Evolutionary conservation across 345 rosid species (phyloP), one percentile per base, ranked within the genome.

Genomic region (Lepidium sativum): DNA sequence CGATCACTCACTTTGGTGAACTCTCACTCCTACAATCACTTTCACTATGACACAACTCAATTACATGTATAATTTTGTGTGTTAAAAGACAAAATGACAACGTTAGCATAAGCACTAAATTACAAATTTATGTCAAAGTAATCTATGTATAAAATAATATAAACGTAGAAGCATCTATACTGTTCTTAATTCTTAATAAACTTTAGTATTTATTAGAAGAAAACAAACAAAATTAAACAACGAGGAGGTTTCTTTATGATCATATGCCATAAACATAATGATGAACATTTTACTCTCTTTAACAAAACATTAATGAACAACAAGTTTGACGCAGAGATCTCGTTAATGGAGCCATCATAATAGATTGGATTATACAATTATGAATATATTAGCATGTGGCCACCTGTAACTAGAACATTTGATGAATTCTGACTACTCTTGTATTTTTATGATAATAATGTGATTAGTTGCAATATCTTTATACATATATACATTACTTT

Each of bases 351-450:
- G 32, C 3, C 54, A 60, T 69, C 54, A 51, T 43, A 9, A 39
- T 49, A 10, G 13, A 40, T 49, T 69, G 14, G 67, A 69, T 41
- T 52, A 8, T 51, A 43, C 6, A 60, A 69, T 12, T 60, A 54
- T 4, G 61, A 60, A 25, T 52, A 60, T 23, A 33, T 52, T 52
- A 51, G 54, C 73, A 69, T 69, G 67, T 69, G 73, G 61, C 61
- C 73, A 60, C 54, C 32, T 69, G 54, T 52, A 60, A 42, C 9
- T 34, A 25, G 16, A 4, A 60, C 21, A 60, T 14, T 69, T 52
- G 68, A 41, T 52, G 39, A 52, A 33, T 52, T 40, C 54, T 41
- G 31, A 27, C 31, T 27, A 27, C 5, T 27, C 44, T 59, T 41
- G 27, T 41, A 23, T 6, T 20, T 32, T 20, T 32, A 33, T 20